phyloP scores from a whole-genome alignment of 2,329 filamentous ascomycete genomes.

The Venturia carpophila region DNA sequence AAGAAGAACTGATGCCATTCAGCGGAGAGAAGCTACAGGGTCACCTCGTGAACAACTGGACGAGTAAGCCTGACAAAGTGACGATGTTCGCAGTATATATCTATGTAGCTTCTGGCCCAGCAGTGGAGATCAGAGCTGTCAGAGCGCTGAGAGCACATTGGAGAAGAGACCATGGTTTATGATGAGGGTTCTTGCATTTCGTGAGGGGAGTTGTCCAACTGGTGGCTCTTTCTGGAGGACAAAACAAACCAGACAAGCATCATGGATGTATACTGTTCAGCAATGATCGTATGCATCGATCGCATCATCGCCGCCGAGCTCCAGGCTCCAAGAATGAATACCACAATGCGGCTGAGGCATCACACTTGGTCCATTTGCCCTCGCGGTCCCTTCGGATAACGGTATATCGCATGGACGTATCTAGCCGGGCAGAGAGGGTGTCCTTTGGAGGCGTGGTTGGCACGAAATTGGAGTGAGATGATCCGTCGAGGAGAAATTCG shows the following conservation, averaged over 20 bases:
- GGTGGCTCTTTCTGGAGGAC: neutral
- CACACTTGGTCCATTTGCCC: neutral
- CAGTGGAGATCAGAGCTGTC: neutral
- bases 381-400: neutral
- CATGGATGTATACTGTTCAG: too few species aligned
- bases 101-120: neutral
- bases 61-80: neutral
- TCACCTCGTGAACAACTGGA: neutral
- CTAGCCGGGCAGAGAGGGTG: neutral
- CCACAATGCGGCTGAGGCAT: too few species aligned
- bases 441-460: too few species aligned
- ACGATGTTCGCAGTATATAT: neutral
- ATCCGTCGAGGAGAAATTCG: too few species aligned
- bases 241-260: too few species aligned
- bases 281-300: too few species aligned
- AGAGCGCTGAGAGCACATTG: neutral
- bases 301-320: neutral
- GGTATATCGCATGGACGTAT: neutral
- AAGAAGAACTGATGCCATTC: neutral
- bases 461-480: too few species aligned
- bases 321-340: neutral
- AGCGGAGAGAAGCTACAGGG: neutral
- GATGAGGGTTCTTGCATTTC: neutral
- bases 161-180: neutral
- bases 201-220: neutral